phyloP scores from a whole-genome alignment of 2,329 filamentous ascomycete genomes.

The Monilinia vaccinii-corymbosi region DNA sequence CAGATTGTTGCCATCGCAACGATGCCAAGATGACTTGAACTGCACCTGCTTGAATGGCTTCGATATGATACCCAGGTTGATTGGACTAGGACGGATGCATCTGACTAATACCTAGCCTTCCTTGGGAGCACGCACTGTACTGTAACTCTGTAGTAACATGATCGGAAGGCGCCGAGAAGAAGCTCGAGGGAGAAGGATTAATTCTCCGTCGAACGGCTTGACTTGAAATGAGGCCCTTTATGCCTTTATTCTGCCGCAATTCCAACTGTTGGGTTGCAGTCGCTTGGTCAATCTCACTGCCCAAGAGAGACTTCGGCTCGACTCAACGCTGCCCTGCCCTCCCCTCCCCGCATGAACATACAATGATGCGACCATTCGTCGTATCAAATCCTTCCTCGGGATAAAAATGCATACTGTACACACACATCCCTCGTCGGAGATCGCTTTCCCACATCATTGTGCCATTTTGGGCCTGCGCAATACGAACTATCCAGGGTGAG shows the following conservation, averaged over 20 bases:
- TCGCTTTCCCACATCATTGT: background rate
- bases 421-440: background rate
- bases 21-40: background rate
- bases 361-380: background rate
- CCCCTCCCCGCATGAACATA: conserved; percentile 1
- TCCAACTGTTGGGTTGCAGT: background rate
- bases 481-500: background rate
- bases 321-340: no score
- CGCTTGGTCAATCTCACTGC: background rate
- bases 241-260: conserved; percentile 12
- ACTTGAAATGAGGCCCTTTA: conserved; percentile 23
- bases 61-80: no score
- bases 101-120: no score
- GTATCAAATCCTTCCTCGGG: background rate
- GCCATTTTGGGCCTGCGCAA: background rate
- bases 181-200: conserved; percentile 19
- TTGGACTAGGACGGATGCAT: background rate
- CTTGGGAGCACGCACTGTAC: background rate
- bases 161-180: conserved; percentile 11
- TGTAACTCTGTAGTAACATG: background rate
- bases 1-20: background rate
- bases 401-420: background rate
- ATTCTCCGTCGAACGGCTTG: conserved; percentile 19
- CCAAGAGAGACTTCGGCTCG: background rate
- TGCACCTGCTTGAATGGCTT: no score